Percentiles rank a stretch among this genome's conserved stretches.
Conservation (phyloP, 1,139 yeast species). For the Zhuliangozyma parablackwelliae region DNA sequence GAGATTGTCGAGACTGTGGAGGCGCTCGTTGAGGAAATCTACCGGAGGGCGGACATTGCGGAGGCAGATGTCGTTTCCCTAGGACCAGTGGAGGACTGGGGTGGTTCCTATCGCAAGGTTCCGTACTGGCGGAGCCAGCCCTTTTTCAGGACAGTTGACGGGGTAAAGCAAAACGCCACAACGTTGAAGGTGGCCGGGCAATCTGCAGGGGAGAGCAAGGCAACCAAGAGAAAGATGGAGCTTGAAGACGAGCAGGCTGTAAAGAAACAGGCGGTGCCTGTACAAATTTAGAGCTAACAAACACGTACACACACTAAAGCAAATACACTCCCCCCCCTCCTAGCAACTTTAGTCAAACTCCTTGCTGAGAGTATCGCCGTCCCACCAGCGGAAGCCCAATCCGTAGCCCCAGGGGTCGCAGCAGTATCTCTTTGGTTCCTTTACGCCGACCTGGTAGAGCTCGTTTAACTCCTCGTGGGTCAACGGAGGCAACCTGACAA, state of each 20-base stretch:
- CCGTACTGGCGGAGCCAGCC: constrained; percentile 99
- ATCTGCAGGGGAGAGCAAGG: constrained; percentile 2
- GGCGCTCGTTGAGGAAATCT: constrained; percentile 53
- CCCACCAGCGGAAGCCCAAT: constrained; percentile 35
- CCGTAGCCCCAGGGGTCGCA: constrained; percentile 37
- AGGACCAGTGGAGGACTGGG: constrained; percentile 65
- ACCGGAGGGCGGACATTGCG: constrained; percentile 35
- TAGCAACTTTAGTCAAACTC: constrained; percentile 9
- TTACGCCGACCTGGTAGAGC: constrained; percentile 40
- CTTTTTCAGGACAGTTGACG: constrained; percentile 81
- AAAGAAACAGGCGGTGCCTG: neutral
- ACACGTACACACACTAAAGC: neutral
- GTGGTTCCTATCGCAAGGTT: constrained; percentile 74
- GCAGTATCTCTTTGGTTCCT: constrained; percentile 36
- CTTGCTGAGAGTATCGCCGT: constrained; percentile 23
- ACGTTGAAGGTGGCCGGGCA: constrained; percentile 37
- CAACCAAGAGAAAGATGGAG: constrained; percentile 1
- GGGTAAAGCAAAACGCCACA: constrained; percentile 46
- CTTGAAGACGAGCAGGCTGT: neutral
- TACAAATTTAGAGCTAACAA: too few relatives aligned
- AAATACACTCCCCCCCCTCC: constrained; percentile 1
- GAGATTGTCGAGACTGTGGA: constrained; percentile 67
- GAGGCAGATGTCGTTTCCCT: constrained; percentile 48
- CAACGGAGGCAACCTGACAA: constrained; percentile 32
- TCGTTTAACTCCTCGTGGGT: constrained; percentile 38